Base-by-base conservation (phyloP, 2,329 filamentous ascomycete species). In the Paraconiothyrium brasiliense region DNA sequence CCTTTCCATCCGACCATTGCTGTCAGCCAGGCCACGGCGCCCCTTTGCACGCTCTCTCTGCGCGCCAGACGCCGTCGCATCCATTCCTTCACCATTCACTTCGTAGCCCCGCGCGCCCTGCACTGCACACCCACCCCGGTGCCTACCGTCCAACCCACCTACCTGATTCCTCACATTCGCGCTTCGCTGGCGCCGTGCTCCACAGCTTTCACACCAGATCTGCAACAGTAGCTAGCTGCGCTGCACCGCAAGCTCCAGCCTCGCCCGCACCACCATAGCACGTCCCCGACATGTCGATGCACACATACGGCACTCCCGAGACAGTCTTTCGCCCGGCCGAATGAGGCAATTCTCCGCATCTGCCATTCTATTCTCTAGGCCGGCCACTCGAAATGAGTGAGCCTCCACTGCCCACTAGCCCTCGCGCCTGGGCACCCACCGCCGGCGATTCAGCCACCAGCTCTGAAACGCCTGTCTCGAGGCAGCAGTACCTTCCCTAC, bases 301-400 rank as follows among this genome's bases (percentile, higher is more conserved):
- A 58, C 66, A 61, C 49, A 62, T 60, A 52, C 61, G 59, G 60
- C n/a, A 50, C 62, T 34, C 57, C 67, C 67, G 56, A 68, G 60
- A 68, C 66, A 50, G 58, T 60, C 58, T 57, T 63, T 59, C 61
- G 65, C 59, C 67, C 68, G 65, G 65, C 65, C 72, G 74, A 75
- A 72, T 77, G 73, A 76, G 65, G 66, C 51, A 34, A 46, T 56
- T 57, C 51, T 48, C 61, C 57, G 55, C 50, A 44, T 55, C 63
- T 55, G 34, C 64, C 37, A 20, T 39, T 56, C 56, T 52, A 48
- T 50, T 22, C 54, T 58, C 47, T 49, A 55, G 59, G 60, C 60
- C 54, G 20, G 60, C 61, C 59, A 61, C 60, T 60, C 61, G 60
- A 67, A 68, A 77, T 77, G 75, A 70, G 61, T 61, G 73, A 76